phyloP scores from a whole-genome alignment of 306 rosid species.

The Cucurbita argyrosperma region DNA sequence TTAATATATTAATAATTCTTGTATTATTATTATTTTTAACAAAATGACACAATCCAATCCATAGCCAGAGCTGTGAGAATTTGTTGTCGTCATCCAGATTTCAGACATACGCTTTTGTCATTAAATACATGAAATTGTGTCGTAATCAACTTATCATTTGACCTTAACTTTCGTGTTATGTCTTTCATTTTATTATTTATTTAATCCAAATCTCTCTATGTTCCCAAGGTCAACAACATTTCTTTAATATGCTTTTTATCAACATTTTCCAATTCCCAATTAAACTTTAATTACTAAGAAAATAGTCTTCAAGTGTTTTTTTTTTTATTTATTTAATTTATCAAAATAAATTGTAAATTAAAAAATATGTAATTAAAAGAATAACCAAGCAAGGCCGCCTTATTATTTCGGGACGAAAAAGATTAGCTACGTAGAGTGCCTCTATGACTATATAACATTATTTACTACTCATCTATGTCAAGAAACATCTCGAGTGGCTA shows the following conservation, averaged over 20 bases:
- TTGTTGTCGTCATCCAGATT: constrained; percentile 3
- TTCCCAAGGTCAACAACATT: background rate
- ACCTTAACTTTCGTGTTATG: constrained; percentile 7
- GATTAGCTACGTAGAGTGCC: background rate
- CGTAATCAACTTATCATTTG: constrained; percentile 5
- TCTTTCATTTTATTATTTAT: background rate
- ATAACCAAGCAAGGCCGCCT: background rate
- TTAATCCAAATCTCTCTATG: background rate
- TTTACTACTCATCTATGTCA: background rate
- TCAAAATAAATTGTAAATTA: background rate
- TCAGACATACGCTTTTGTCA: constrained; percentile 7
- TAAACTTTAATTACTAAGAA: background rate
- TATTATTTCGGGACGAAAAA: background rate
- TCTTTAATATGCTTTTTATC: background rate
- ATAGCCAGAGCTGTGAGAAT: background rate
- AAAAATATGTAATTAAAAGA: background rate
- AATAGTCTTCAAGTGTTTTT: no score
- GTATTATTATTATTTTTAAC: background rate
- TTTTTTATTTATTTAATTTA: background rate
- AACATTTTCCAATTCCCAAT: background rate
- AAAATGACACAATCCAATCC: background rate
- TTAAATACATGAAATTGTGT: constrained; percentile 3
- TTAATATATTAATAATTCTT: background rate
- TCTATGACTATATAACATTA: background rate
- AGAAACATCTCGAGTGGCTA: background rate